Conservation (phyloP, 805 yeast genomes). For the Ogataea kodamae region DNA sequence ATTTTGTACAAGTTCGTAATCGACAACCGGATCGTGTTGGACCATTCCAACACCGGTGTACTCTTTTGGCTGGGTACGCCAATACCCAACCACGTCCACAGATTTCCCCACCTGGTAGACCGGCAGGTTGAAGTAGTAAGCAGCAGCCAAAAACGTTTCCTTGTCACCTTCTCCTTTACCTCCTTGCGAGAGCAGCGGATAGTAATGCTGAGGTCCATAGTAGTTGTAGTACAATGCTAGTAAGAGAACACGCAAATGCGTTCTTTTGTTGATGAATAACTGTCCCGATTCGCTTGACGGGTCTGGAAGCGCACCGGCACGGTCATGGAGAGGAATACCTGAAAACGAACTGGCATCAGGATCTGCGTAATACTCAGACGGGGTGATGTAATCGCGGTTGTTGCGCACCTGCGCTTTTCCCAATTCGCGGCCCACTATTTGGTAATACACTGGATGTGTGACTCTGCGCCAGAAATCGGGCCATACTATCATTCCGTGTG, state of each 20-base stretch:
- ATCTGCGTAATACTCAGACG: constrained; percentile 17
- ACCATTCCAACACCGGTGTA: constrained; percentile 58
- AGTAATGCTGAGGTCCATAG: constrained; percentile 47
- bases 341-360: constrained; percentile 10
- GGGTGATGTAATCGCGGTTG: constrained; percentile 30
- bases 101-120: constrained; percentile 50
- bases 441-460: constrained; percentile 48
- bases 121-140: constrained; percentile 39
- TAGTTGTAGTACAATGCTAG: constrained; percentile 51
- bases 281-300: constrained; percentile 58
- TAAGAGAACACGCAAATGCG: constrained; percentile 45
- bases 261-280: constrained; percentile 44
- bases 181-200: constrained; percentile 47
- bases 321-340: constrained; percentile 46
- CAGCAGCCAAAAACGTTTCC: constrained; percentile 56
- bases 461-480: constrained; percentile 61
- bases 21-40: constrained; percentile 49
- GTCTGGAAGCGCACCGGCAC: constrained; percentile 51
- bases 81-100: constrained; percentile 48
- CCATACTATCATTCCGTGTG: constrained; percentile 52
- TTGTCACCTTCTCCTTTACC: constrained; percentile 55
- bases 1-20: constrained; percentile 27
- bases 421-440: constrained; percentile 39
- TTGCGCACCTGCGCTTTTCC: constrained; percentile 33
- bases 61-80: constrained; percentile 25